Percentiles rank a stretch among this genome's conserved stretches.
phyloP scores from a whole-genome alignment of 2,329 filamentous ascomycete species.

The Colletotrichum spaethianum region DNA sequence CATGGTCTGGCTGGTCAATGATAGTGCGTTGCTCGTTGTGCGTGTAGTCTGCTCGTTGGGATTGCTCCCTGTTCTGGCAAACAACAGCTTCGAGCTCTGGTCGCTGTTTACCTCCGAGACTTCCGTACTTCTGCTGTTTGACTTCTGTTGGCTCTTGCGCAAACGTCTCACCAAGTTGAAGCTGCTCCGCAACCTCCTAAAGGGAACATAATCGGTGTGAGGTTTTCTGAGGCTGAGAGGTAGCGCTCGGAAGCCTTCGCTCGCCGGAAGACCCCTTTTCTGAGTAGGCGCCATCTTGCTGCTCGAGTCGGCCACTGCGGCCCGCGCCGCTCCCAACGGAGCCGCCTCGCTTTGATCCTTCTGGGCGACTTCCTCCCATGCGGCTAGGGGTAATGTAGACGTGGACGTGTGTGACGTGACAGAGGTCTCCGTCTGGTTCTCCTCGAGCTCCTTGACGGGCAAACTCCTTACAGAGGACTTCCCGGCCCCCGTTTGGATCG shows the following conservation, averaged over 20 bases:
- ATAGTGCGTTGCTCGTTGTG: neutral
- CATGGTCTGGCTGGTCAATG: neutral
- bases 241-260: neutral
- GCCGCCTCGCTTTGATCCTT: neutral
- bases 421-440: neutral
- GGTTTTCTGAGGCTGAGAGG: constrained; percentile 6
- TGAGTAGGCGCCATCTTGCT: constrained; percentile 34
- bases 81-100: neutral
- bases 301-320: constrained; percentile 10
- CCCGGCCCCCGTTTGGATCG: constrained; percentile 25
- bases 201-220: constrained; percentile 11
- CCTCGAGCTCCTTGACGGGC: neutral
- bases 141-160: constrained; percentile 5
- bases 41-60: neutral
- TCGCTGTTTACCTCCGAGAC: neutral
- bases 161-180: neutral
- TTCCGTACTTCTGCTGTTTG: neutral
- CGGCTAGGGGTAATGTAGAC: constrained; percentile 34
- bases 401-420: constrained; percentile 37
- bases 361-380: neutral
- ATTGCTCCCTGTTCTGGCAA: neutral
- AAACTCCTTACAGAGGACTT: constrained; percentile 26
- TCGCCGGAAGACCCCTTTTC: constrained; percentile 9
- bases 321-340: constrained; percentile 4
- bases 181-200: constrained; percentile 20